Conservation (phyloP, 1,284 basidiomycete genomes). For the Apiotrichum sp. region DNA sequence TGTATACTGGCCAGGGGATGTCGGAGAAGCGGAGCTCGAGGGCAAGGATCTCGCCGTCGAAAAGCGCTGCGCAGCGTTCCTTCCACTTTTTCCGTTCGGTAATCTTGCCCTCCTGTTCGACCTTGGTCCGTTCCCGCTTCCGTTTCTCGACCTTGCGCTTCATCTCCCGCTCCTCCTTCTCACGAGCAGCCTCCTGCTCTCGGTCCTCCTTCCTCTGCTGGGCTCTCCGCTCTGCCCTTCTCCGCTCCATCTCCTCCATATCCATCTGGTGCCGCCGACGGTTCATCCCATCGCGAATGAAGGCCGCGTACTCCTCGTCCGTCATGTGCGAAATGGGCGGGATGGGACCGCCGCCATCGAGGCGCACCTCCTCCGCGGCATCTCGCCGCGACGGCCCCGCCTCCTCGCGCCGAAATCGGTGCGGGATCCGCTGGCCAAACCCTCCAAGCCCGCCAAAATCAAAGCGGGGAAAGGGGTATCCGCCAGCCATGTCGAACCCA, state of each 20-base stretch:
- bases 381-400: too few relatives aligned
- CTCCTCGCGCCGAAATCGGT: too few relatives aligned
- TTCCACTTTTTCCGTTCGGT: slow-evolving; percentile 15
- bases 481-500: too few relatives aligned
- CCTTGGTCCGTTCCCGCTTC: background rate
- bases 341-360: too few relatives aligned
- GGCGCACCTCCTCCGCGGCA: too few relatives aligned
- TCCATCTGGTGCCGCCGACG: slow-evolving; percentile 17
- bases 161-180: background rate
- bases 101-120: background rate
- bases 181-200: background rate
- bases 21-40: slow-evolving; percentile 54
- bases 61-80: slow-evolving; percentile 16
- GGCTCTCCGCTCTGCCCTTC: background rate
- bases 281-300: slow-evolving; percentile 23
- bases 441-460: too few relatives aligned
- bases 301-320: slow-evolving; percentile 25
- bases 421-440: too few relatives aligned
- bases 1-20: slow-evolving; percentile 71
- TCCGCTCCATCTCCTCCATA: background rate
- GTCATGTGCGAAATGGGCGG: slow-evolving; percentile 27
- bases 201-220: background rate
- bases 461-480: too few relatives aligned
- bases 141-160: background rate
- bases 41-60: slow-evolving; percentile 20